phyloP scores from a whole-genome alignment of 169 alveolate genomes.

The Amoebophrya sp. region DNA sequence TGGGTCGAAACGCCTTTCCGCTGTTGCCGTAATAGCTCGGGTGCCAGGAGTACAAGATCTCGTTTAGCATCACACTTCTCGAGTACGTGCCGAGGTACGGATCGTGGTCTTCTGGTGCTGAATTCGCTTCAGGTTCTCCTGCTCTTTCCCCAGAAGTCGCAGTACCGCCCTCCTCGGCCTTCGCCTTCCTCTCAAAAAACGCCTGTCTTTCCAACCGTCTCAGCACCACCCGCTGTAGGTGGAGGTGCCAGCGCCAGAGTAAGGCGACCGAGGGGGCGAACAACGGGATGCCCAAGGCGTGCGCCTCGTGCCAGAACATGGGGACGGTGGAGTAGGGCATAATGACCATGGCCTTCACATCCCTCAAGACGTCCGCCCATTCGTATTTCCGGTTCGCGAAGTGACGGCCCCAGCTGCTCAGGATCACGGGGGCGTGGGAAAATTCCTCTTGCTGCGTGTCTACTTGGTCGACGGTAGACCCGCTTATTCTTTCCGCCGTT shows the following conservation, averaged over 20 bases:
- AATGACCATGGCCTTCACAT: not conserved
- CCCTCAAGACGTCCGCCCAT: not conserved
- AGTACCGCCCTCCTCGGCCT: not conserved
- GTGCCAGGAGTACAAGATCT: not conserved
- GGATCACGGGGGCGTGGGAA: not conserved
- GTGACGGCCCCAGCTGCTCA: not conserved
- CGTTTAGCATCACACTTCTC: not conserved
- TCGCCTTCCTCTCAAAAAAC: not conserved
- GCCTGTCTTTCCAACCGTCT: not conserved
- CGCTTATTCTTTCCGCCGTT: too few relatives aligned
- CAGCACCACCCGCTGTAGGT: not conserved
- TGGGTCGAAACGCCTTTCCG: not conserved
- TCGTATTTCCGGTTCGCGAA: not conserved
- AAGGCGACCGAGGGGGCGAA: not conserved
- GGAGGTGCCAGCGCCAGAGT: not conserved
- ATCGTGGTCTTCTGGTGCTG: too few relatives aligned
- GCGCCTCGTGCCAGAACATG: not conserved
- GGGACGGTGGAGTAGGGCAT: not conserved
- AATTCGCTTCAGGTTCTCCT: too few relatives aligned
- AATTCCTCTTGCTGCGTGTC: not conserved
- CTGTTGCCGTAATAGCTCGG: not conserved
- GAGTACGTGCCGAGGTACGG: too few relatives aligned
- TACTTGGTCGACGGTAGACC: not conserved
- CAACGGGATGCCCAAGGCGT: not conserved
- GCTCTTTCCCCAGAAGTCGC: too few relatives aligned